phyloP scores from a whole-genome alignment of 306 rosid species.

The Chamaecrista fasciculata region DNA sequence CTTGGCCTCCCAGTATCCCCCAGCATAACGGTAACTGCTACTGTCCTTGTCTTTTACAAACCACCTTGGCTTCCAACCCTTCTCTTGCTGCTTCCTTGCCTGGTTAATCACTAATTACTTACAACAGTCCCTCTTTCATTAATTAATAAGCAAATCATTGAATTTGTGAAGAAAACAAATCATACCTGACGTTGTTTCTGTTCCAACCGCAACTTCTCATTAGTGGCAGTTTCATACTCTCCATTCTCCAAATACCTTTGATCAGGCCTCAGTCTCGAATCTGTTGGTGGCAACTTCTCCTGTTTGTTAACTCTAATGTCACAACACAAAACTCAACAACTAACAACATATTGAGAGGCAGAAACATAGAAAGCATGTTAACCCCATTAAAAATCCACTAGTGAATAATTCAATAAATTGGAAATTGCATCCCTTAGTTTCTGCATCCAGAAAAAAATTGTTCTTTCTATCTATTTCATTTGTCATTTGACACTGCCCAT shows the following conservation, averaged over 20 bases:
- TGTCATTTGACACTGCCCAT: too few species aligned
- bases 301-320: slow-evolving; percentile 29
- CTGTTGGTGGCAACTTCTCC: slow-evolving; percentile 77
- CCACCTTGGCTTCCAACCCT: slow-evolving; percentile 82
- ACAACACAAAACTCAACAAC: not conserved
- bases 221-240: slow-evolving; percentile 70
- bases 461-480: too few species aligned
- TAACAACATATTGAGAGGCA: not conserved
- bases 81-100: slow-evolving; percentile 76
- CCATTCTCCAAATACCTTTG: slow-evolving; percentile 79
- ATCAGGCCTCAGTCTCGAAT: slow-evolving; percentile 83
- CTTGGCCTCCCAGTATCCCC: slow-evolving; percentile 76
- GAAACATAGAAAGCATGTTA: not conserved
- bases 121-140: not conserved
- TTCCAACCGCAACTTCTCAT: slow-evolving; percentile 71
- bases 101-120: slow-evolving; percentile 21
- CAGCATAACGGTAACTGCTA: slow-evolving; percentile 46
- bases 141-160: too few species aligned
- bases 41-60: slow-evolving; percentile 54
- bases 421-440: too few species aligned
- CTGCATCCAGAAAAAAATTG: too few species aligned
- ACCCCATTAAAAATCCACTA: too few species aligned
- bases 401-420: too few species aligned
- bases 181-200: slow-evolving; percentile 75
- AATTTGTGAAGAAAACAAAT: too few species aligned